phyloP scores from a whole-genome alignment of 2,329 filamentous ascomycete species.

The Diaporthe citri region DNA sequence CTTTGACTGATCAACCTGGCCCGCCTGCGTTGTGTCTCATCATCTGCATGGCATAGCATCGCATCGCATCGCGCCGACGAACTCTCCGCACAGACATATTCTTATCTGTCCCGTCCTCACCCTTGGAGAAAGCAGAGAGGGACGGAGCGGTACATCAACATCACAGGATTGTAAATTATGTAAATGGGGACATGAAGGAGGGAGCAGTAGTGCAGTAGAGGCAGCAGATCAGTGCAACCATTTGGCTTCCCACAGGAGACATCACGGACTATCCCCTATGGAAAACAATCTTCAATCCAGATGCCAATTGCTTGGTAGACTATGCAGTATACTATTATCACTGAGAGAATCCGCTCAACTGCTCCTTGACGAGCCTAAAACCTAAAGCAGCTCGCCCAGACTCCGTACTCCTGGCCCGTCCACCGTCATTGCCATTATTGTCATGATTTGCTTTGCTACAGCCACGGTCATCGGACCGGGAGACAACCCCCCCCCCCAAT shows the following conservation, averaged over 20 bases:
- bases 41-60: neutral
- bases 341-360: neutral
- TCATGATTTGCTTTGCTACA: neutral
- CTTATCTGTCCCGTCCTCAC: neutral
- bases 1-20: neutral
- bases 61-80: neutral
- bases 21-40: neutral
- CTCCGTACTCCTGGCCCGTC: conserved; percentile 10
- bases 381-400: neutral
- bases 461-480: neutral
- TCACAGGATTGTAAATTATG: no score
- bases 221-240: neutral
- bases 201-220: neutral
- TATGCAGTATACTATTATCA: neutral
- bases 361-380: neutral
- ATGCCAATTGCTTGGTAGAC: conserved; percentile 21
- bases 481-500: neutral
- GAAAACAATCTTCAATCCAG: neutral
- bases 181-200: neutral
- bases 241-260: neutral
- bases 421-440: neutral
- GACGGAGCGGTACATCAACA: neutral
- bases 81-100: neutral
- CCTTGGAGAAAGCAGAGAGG: neutral
- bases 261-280: neutral